Evolutionary conservation across 2,329 filamentous ascomycete genomes (phyloP), one percentile per base, ranked within the genome.

Genomic region (Magnaporthales sp.): DNA sequence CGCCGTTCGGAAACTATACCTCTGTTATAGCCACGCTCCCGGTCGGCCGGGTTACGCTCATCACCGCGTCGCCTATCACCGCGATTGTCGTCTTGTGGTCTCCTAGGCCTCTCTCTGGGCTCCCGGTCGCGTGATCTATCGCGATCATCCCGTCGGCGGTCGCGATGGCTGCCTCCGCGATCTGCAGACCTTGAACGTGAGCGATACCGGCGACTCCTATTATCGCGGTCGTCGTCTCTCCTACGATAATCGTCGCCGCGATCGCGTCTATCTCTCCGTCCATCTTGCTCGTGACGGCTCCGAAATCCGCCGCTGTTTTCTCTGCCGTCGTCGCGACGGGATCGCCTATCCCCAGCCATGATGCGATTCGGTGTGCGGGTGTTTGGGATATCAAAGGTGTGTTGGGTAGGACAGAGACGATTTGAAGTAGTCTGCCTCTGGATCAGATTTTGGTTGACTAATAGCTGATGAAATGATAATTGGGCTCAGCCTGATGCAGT

Each of bases 271-370:
- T 61, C 64, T n/a, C 67, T 27, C 22, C 54, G 24, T n/a, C 63
- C 63, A 46, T 66, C 62, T 26, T 19, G 30, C 31, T 63, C 54
- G 32, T 29, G 60, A 3, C 64, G 38, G 24, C 4, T 62, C 22
- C 9, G 63, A n/a, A 66, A 22, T 56, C 63, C 38, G 64, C 60
- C 38, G 9, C 62, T 32, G 15, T 54, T 32, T 29, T 66, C 63
- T 5, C 68, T 63, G 51, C 67, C 68, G 60, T 70, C 68, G n/a
- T 64, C 67, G 4, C 68, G 69, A 24, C 66, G 68, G 19, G 66
- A 63, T n/a, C 68, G 67, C 22, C 67, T 68, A 63, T 68, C 30
- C 22, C 62, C 66, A 11, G 62, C 61, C 66, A 66, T 66, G 60
- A 13, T 30, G 10, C 24, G 56, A 30, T 27, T 27, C 15, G 24